Evolutionary conservation across 2,329 filamentous ascomycete species (phyloP).

Genomic region (Pseudogymnoascus sp.): DNA sequence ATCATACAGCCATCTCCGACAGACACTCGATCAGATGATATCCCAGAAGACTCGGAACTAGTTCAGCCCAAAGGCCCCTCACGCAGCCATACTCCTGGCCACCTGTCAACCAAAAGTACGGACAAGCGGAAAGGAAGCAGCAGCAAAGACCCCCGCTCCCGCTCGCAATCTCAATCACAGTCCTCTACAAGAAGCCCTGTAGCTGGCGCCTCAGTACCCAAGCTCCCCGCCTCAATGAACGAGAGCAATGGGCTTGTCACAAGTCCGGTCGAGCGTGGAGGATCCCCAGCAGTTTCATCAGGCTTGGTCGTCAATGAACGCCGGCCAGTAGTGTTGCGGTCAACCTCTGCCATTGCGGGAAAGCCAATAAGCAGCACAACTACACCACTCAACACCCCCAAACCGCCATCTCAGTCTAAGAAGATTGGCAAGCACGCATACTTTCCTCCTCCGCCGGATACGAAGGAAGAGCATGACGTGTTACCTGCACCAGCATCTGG

Average conservation of each 20-base stretch:
- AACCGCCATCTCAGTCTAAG: constrained; percentile 14
- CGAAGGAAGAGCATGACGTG: constrained; percentile 50
- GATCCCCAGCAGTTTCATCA: constrained; percentile 20
- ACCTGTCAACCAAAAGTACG: constrained; percentile 50
- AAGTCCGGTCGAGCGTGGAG: not conserved
- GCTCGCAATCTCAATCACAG: constrained; percentile 28
- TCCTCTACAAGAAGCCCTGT: constrained; percentile 14
- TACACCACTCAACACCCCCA: not conserved
- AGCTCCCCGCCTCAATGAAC: not conserved
- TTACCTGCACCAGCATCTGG: constrained; percentile 56
- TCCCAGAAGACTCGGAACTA: constrained; percentile 31
- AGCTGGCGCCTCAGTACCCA: not conserved
- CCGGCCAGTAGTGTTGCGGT: constrained; percentile 40
- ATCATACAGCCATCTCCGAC: constrained; percentile 35
- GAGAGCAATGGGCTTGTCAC: not conserved
- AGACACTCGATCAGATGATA: constrained; percentile 28
- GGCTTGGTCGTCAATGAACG: constrained; percentile 23
- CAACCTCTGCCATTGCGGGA: constrained; percentile 34
- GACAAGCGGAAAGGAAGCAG: constrained; percentile 25
- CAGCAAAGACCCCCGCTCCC: constrained; percentile 25
- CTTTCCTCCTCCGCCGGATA: constrained; percentile 51
- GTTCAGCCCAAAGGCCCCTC: constrained; percentile 31
- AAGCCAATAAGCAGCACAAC: constrained; percentile 16
- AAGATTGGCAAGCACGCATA: constrained; percentile 34
- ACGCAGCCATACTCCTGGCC: constrained; percentile 54